Evolutionary conservation across 345 rosid genomes (phyloP).

Genomic region (Eucalyptus decipiens): DNA sequence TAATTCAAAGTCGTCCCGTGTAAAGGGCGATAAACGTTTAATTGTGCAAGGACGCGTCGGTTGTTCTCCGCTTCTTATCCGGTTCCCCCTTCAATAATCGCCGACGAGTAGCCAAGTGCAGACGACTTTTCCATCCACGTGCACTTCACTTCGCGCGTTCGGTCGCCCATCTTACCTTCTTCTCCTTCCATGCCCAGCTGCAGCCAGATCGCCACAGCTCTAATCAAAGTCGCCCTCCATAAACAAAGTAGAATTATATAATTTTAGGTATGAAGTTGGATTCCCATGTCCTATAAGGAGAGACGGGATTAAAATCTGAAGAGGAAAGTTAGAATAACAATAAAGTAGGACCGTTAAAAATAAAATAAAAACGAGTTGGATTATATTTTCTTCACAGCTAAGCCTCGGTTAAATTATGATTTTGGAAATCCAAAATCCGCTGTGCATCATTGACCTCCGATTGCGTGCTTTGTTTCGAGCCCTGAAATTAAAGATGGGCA

Average conservation of each 20-base stretch:
- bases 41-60: background rate
- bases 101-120: background rate
- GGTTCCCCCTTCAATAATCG: background rate
- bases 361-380: accelerated
- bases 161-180: background rate
- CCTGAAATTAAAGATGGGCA: no score
- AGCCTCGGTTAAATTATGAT: background rate
- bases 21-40: no score
- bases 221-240: background rate
- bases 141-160: background rate
- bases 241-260: no score
- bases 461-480: background rate
- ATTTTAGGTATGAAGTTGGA: accelerated
- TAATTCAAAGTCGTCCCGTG: background rate
- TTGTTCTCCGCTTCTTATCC: background rate
- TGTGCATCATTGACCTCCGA: background rate
- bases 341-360: accelerated
- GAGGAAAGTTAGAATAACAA: accelerated
- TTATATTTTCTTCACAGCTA: background rate
- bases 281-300: accelerated
- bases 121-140: background rate
- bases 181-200: background rate
- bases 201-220: background rate
- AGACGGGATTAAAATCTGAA: accelerated
- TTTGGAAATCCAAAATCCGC: no score